phyloP scores from a whole-genome alignment of 2,329 filamentous ascomycete genomes.

The Reticulascus tulasneorum region DNA sequence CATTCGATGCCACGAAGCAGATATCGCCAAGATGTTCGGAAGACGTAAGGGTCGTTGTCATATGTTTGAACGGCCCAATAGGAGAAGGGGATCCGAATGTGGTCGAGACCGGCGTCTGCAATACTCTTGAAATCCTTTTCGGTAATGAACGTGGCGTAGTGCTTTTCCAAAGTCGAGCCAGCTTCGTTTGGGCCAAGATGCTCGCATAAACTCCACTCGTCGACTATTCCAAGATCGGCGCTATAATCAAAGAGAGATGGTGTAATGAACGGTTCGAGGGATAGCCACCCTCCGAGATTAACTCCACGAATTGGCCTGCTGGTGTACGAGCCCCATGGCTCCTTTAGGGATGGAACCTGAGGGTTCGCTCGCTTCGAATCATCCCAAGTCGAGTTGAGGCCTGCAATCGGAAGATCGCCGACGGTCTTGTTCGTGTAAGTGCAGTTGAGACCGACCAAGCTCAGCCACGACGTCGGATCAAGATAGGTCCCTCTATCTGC shows the following conservation, averaged over 20 bases:
- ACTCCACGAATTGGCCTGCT: slow-evolving; percentile 64
- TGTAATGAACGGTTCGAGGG: slow-evolving; percentile 71
- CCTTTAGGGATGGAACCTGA: slow-evolving; percentile 60
- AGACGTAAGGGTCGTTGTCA: slow-evolving; percentile 44
- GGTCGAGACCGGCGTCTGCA: slow-evolving; percentile 51
- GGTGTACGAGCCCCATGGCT: slow-evolving; percentile 59
- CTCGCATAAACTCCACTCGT: slow-evolving; percentile 48
- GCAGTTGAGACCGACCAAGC: slow-evolving; percentile 68
- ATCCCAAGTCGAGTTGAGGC: slow-evolving; percentile 65
- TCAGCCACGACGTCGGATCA: slow-evolving; percentile 71
- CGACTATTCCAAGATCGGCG: slow-evolving; percentile 28
- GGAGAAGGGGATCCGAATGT: slow-evolving; percentile 55
- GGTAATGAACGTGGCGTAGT: slow-evolving; percentile 48
- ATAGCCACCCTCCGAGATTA: slow-evolving; percentile 71
- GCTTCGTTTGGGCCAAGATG: slow-evolving; percentile 42
- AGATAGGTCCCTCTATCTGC: slow-evolving; percentile 59
- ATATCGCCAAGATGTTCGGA: slow-evolving; percentile 31
- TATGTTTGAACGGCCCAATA: slow-evolving; percentile 55
- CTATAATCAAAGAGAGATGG: slow-evolving; percentile 63
- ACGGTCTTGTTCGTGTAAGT: slow-evolving; percentile 67
- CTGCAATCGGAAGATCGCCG: slow-evolving; percentile 66
- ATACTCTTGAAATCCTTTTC: slow-evolving; percentile 54
- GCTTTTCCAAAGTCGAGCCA: slow-evolving; percentile 38
- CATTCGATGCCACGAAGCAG: slow-evolving; percentile 54
- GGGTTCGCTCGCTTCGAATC: slow-evolving; percentile 61